Evolutionary conservation across 1,284 basidiomycete genomes (phyloP).

Genomic region (Leccinum insolens): DNA sequence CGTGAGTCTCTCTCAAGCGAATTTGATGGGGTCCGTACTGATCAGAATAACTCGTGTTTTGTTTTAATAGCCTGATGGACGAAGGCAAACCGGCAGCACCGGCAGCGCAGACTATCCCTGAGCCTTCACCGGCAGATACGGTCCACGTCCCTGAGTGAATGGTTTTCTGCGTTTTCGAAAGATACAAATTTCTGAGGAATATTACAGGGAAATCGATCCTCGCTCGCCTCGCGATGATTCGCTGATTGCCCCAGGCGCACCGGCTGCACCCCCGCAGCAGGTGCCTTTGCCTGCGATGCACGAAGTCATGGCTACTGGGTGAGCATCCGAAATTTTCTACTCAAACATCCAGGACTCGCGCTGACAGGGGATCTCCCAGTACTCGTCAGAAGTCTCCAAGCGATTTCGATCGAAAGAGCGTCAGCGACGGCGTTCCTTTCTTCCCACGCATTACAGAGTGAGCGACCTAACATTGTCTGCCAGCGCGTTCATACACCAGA

Average conservation of each 20-base stretch:
- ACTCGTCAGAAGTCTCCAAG: slow-evolving; percentile 27
- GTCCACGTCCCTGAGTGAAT: slow-evolving; percentile 31
- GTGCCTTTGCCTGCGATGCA: slow-evolving; percentile 41
- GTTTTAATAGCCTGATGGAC: slow-evolving; percentile 29
- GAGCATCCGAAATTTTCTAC: slow-evolving; percentile 12
- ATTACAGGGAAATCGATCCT: slow-evolving; percentile 32
- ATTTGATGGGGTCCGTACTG: background rate
- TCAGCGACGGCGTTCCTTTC: slow-evolving; percentile 21
- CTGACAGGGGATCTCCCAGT: slow-evolving; percentile 15
- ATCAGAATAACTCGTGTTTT: background rate
- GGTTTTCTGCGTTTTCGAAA: slow-evolving; percentile 2
- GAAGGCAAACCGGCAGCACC: slow-evolving; percentile 33
- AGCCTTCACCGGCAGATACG: slow-evolving; percentile 32
- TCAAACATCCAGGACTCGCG: background rate
- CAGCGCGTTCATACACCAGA: background rate
- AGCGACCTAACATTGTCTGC: slow-evolving; percentile 5
- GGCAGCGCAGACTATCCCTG: slow-evolving; percentile 14
- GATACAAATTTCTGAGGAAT: slow-evolving; percentile 1
- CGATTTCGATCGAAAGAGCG: slow-evolving; percentile 26
- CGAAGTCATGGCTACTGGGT: slow-evolving; percentile 40
- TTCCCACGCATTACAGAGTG: slow-evolving; percentile 22
- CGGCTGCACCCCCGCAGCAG: slow-evolving; percentile 21
- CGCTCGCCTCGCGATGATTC: slow-evolving; percentile 38
- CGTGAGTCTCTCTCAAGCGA: slow-evolving; percentile 20
- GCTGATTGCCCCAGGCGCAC: slow-evolving; percentile 21